These are phyloP conservation scores for Porodaedalea pini DNA, from an alignment of 1,284 basidiomycete species.

Conservation along the genomic window DNA sequence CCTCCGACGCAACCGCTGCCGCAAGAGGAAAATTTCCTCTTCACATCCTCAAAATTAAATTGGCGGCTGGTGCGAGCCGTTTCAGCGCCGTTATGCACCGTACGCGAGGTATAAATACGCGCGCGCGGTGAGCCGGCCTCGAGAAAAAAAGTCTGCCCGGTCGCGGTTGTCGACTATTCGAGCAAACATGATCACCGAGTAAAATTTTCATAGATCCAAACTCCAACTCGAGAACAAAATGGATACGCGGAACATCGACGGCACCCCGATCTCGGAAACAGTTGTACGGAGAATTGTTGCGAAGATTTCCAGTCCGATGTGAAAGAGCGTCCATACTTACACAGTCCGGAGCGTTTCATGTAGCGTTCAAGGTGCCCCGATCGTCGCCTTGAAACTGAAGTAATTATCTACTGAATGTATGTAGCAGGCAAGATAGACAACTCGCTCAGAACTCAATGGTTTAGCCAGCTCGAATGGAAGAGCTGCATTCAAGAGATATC, in stretches of 20 bases:
- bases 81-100: too few relatives aligned
- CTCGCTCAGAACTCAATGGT: neutral
- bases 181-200: too few relatives aligned
- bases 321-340: neutral
- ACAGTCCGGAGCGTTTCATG: neutral
- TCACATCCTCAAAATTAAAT: too few relatives aligned
- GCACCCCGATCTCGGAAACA: neutral
- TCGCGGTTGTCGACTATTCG: too few relatives aligned
- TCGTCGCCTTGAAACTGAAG: neutral
- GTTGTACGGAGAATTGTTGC: neutral
- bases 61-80: too few relatives aligned
- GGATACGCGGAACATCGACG: neutral
- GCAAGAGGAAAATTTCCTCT: too few relatives aligned
- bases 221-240: neutral
- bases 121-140: too few relatives aligned
- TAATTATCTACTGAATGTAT: neutral
- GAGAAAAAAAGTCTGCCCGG: too few relatives aligned
- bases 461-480: too few relatives aligned
- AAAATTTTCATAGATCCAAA: too few relatives aligned
- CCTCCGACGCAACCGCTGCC: too few relatives aligned
- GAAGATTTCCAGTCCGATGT: neutral
- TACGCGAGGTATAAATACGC: too few relatives aligned
- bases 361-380: neutral
- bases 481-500: neutral
- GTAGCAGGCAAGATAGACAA: neutral